A percentile compares a stretch with the other conserved stretches of the same genome.
phyloP scores from a whole-genome alignment of 2,329 filamentous ascomycete species.

The Ophiostoma montium region DNA sequence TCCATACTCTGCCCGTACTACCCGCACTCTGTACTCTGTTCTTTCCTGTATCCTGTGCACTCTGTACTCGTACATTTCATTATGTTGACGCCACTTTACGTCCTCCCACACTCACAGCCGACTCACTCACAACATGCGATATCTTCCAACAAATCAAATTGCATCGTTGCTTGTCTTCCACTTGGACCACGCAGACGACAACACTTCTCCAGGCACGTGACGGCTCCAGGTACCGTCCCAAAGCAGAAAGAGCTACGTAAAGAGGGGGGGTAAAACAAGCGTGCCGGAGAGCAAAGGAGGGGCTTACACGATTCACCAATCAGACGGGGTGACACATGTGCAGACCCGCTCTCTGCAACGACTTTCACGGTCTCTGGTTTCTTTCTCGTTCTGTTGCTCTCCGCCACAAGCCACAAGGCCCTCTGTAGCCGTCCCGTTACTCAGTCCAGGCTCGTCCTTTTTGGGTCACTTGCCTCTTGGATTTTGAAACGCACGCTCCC shows the following conservation, averaged over 20 bases:
- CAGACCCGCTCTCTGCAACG: background rate
- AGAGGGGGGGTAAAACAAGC: slow-evolving; percentile 2
- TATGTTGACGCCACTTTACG: too few species aligned
- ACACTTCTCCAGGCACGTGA: background rate
- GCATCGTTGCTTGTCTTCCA: background rate
- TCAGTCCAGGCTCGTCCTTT: background rate
- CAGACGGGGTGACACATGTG: background rate
- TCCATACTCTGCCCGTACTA: too few species aligned
- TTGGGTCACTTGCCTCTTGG: background rate
- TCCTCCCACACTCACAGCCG: too few species aligned
- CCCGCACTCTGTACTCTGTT: too few species aligned
- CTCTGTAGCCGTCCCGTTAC: background rate
- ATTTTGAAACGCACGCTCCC: background rate
- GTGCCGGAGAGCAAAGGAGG: background rate
- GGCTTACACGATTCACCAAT: background rate
- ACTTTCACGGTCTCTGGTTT: background rate
- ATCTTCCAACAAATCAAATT: too few species aligned
- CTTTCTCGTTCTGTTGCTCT: background rate
- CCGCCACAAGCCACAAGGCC: background rate
- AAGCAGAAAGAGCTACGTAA: background rate
- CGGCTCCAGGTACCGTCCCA: background rate
- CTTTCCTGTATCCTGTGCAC: too few species aligned
- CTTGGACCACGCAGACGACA: background rate
- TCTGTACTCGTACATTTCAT: too few species aligned
- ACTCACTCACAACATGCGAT: too few species aligned